A percentile compares a stretch with the other conserved stretches of the same genome.
Conservation (phyloP, 2,329 filamentous ascomycete species). For the Colletotrichum truncatum region DNA sequence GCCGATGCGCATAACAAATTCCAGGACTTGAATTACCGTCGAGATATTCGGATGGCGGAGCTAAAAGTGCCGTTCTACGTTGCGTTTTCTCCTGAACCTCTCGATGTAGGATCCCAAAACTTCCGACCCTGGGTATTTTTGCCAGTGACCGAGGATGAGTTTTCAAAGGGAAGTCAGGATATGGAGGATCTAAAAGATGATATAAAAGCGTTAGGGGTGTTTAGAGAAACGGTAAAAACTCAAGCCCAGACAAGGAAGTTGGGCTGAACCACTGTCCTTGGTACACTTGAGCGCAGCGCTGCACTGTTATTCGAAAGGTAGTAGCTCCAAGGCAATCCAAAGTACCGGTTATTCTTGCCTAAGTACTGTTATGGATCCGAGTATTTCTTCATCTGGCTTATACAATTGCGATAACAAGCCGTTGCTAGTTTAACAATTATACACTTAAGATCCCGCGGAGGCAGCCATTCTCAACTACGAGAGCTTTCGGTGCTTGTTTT, state of each 20-base stretch:
- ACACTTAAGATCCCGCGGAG: too few species aligned
- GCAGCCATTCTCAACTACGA: too few species aligned
- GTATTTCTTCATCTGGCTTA: too few species aligned
- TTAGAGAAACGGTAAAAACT: not conserved
- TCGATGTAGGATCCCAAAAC: not conserved
- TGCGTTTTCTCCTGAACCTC: not conserved
- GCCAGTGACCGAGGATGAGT: not conserved
- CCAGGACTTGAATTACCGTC: not conserved
- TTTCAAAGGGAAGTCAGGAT: not conserved
- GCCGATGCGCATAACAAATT: not conserved
- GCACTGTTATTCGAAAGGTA: too few species aligned
- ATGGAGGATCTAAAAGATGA: not conserved
- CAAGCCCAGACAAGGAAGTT: not conserved
- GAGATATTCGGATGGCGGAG: not conserved
- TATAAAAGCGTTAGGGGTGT: not conserved
- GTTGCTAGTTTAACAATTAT: too few species aligned
- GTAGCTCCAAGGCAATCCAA: too few species aligned
- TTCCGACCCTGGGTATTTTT: not conserved
- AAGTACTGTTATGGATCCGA: too few species aligned
- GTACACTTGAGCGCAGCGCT: too few species aligned
- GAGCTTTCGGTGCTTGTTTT: too few species aligned
- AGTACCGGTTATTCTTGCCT: too few species aligned
- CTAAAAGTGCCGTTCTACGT: constrained; percentile 6
- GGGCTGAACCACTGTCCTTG: too few species aligned
- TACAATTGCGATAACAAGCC: too few species aligned